Evolutionary conservation across 1,284 basidiomycete species (phyloP), one percentile per base, ranked within the genome.

Genomic region (Schizophyllum commune): DNA sequence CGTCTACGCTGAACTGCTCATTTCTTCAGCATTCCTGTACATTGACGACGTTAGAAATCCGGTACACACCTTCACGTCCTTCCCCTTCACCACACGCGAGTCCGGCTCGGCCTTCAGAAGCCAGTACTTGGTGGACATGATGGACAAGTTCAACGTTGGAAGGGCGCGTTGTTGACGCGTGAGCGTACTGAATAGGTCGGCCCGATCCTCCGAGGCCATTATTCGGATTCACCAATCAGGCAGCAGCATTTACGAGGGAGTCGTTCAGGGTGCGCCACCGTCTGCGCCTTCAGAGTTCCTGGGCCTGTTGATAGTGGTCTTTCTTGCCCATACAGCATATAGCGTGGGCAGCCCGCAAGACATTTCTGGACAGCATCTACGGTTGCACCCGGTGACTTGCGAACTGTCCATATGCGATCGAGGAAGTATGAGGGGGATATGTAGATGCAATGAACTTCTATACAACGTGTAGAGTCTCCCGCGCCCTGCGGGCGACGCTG

Each of bases 41-140:
- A 2, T 11, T 11, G 3, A 55, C 2, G 11, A 19, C 20, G 21
- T 9, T 7, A 22, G 11, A 56, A n/a, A 15, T 51, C 13, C 8
- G 22, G 32, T 19, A 65, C 77, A 59, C 67, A 89, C 93, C 81
- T 93, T 94, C 66, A 95, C 91, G 68, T 95, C 92, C 70, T 91
- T 93, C 47, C 92, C 93, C 70, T 94, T 96, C 47, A 92, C 91
- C 55, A 96, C 74, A 60, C 93, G 84, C 34, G 90, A 86, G 67
- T 95, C 89, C 21, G 94, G 94, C 74, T 96, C 94, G 6, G 94
- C 94, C 74, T 96, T 96, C 79, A 96, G 86, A 20, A 96, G 81
- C 92, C 93, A 96, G 72, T 80, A 80, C 57, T 72, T 77, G 20
- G 65, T 2, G 13, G 53, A n/a, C 53, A 55, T 55, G 27, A 11